Evolutionary conservation across 2,329 filamentous ascomycete genomes (phyloP), one percentile per base, ranked within the genome.

Genomic region (Calonectria honghensis): DNA sequence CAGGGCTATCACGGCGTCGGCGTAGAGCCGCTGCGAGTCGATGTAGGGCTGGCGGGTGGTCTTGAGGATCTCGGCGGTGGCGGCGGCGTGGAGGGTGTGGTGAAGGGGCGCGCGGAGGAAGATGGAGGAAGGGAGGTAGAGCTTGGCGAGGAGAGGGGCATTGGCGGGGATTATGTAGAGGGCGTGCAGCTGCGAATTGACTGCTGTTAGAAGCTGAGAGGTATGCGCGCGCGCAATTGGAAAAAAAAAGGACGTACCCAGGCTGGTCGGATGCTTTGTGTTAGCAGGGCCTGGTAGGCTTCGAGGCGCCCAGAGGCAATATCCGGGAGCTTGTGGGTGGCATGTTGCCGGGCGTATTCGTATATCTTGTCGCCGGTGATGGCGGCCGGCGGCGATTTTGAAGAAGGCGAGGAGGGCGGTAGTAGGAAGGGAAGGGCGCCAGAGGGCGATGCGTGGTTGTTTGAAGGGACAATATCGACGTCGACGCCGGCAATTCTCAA

Each of bases 371-470:
- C 72, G 61, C 87, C 90, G 6, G 84, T 83, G 59, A 86, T 76
- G 3, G 93, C 91, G 0, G 91, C 85, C 1, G 91, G 85, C 7
- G 96, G 85, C 2, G 91, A 89, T 24, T 76, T 75, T 18, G 75
- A 76, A 27, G 82, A 79, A 32, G 84, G 75, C 79, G 81, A 75
- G 16, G 80, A 78, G 35, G 84, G 76, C 13, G 94, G 93, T 11
- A 96, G 89, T 54, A 99, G 90, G 85, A 98, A 98, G 0, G 97
- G 97, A 18, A 98, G 90, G n/a, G 93, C 90, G 73, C 96, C 96
- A 29, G 93, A 94, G 0, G 96, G 96, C 2, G 96, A 98, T 67
- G 96, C 96, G 87, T 98, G 97, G 85, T 98, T 98, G 79, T 92
- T 98, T 5, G 96, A 97, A 6, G 95, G 86, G 9, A 92, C 87